Conservation (phyloP, 805 yeast species). For the Yamadazyma sp. region DNA sequence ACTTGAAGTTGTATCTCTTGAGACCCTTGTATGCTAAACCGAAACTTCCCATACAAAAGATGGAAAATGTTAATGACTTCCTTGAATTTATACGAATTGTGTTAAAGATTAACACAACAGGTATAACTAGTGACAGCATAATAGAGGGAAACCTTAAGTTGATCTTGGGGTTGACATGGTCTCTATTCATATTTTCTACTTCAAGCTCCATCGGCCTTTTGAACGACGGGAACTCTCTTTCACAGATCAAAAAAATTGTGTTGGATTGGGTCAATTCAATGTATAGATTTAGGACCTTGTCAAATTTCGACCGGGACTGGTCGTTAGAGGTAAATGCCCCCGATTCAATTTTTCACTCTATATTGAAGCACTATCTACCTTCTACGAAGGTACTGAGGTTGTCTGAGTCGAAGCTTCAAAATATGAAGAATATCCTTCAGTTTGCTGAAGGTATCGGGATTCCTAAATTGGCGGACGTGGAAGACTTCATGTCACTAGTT, state of each 20-base stretch:
- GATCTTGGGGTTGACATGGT: constrained; percentile 51
- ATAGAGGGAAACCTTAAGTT: constrained; percentile 49
- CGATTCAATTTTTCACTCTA: constrained; percentile 46
- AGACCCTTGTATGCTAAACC: constrained; percentile 39
- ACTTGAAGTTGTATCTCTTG: constrained; percentile 23
- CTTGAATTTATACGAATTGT: constrained; percentile 42
- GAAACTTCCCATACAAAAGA: constrained; percentile 41
- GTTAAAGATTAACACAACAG: constrained; percentile 40
- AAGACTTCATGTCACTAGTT: constrained; percentile 47
- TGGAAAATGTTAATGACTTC: constrained; percentile 47
- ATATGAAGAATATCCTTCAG: constrained; percentile 35
- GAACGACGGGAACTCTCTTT: constrained; percentile 25
- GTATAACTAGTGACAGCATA: constrained; percentile 50
- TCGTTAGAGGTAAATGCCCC: constrained; percentile 46
- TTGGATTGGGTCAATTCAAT: constrained; percentile 52
- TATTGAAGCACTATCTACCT: constrained; percentile 27
- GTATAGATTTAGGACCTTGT: constrained; percentile 24
- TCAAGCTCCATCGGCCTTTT: constrained; percentile 21
- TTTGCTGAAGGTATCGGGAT: constrained; percentile 49
- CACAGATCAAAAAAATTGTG: constrained; percentile 32
- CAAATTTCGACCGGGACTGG: constrained; percentile 59
- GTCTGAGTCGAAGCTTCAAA: constrained; percentile 29
- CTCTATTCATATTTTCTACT: constrained; percentile 43
- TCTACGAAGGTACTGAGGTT: constrained; percentile 22
- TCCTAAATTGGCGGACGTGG: constrained; percentile 52